phyloP scores from a whole-genome alignment of 768 basidiomycete species.

The Cystoderma amianthinum region DNA sequence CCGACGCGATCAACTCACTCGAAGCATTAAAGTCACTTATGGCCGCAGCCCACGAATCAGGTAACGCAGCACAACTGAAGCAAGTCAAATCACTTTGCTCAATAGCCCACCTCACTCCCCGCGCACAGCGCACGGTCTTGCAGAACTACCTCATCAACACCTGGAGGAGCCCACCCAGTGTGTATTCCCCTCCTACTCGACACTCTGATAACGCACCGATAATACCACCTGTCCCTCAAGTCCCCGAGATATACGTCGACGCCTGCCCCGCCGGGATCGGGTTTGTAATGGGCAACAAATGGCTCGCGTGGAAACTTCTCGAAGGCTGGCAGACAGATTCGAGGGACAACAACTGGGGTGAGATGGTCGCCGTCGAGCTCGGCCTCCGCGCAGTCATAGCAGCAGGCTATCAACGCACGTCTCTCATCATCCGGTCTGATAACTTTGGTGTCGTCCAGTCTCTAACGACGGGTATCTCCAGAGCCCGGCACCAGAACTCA shows the following conservation, averaged over 20 bases:
- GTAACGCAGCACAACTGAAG: constrained; percentile 3
- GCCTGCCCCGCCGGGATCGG: constrained; percentile 37
- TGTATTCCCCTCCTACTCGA: neutral
- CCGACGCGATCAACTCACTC: neutral
- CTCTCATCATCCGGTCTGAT: constrained; percentile 28
- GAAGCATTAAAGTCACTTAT: constrained; percentile 2
- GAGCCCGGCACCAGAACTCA: constrained; percentile 13
- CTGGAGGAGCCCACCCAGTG: constrained; percentile 10
- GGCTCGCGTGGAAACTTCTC: constrained; percentile 32
- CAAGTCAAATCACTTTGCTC: constrained; percentile 10
- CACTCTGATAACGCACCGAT: neutral
- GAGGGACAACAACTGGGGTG: constrained; percentile 34
- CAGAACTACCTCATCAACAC: constrained; percentile 14
- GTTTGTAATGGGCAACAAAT: constrained; percentile 20
- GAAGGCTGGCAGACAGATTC: constrained; percentile 18
- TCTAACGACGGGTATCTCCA: constrained; percentile 15
- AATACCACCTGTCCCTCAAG: neutral
- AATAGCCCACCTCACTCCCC: constrained; percentile 13
- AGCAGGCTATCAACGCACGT: constrained; percentile 10
- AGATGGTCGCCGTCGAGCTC: constrained; percentile 36
- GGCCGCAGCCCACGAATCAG: neutral
- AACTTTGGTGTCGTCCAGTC: constrained; percentile 32
- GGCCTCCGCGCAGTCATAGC: constrained; percentile 24
- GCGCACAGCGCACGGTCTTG: constrained; percentile 5
- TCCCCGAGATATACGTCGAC: constrained; percentile 27